These are phyloP conservation scores for Zygoascus hellenicus DNA, from an alignment of 1,139 yeast species.

Conservation along the genomic window DNA sequence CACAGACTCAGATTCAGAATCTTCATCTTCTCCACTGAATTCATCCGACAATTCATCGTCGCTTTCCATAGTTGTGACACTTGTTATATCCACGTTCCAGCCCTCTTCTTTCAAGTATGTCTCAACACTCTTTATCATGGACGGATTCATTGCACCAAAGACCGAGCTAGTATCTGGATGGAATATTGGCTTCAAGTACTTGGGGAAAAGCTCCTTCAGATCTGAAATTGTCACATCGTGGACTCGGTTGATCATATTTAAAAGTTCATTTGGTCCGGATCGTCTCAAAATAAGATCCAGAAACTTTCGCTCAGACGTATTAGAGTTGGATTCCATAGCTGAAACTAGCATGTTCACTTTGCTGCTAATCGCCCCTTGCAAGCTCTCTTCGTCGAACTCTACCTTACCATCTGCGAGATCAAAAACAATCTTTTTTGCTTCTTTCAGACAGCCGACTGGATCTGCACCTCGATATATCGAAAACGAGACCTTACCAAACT, in stretches of 20 bases:
- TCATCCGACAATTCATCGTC: slow-evolving; percentile 31
- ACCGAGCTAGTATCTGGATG: slow-evolving; percentile 49
- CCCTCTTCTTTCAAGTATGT: slow-evolving; percentile 50
- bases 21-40: slow-evolving; percentile 22
- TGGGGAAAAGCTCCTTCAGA: slow-evolving; percentile 48
- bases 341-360: slow-evolving; percentile 68
- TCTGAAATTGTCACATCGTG: slow-evolving; percentile 49
- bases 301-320: slow-evolving; percentile 63
- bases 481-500: slow-evolving; percentile 62
- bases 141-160: slow-evolving; percentile 70
- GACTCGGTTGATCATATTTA: slow-evolving; percentile 30
- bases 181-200: slow-evolving; percentile 50
- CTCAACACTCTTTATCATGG: slow-evolving; percentile 47
- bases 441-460: slow-evolving; percentile 61
- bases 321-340: slow-evolving; percentile 47
- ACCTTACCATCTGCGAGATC: slow-evolving; percentile 51
- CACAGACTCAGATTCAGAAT: not conserved
- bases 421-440: slow-evolving; percentile 61
- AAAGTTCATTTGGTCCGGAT: slow-evolving; percentile 62
- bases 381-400: slow-evolving; percentile 50
- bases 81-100: slow-evolving; percentile 42
- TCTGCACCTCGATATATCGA: slow-evolving; percentile 82
- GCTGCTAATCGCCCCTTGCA: slow-evolving; percentile 71
- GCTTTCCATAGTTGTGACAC: slow-evolving; percentile 36
- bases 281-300: slow-evolving; percentile 59